Evolutionary conservation across 2,329 filamentous ascomycete species (phyloP), one percentile per base, ranked within the genome.

Genomic region (Chaetomiaceae sp.): DNA sequence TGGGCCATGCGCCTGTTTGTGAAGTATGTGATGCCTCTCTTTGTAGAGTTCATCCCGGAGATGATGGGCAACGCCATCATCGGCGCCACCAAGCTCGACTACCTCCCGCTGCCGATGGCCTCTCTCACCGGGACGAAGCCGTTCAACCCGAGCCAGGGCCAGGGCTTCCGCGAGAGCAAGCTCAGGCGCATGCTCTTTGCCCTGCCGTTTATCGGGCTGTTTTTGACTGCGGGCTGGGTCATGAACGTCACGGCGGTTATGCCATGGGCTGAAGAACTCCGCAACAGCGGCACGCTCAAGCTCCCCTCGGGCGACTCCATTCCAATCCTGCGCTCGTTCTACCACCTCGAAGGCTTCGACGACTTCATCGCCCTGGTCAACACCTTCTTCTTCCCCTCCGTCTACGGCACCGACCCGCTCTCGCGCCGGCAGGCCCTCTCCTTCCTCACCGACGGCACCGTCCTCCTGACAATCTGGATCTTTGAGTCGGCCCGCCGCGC

Each of bases 141-240:
- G 9, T 61, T 58, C 47, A 61, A 61, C 38, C 59, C 57, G 20
- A 38, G 36, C 20, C 51, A 55, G 29, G 57, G 55, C 31, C 38
- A 52, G 8, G 55, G 53, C 15, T 15, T 42, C 4, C 45, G 37
- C 19, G 57, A 59, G 44, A 59, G 57, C 57, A 58, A 47, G 47
- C 22, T 59, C 17, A 51, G 47, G 40, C 51, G 57, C n/a, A 40
- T 46, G 27, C 8, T 54, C 1, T 31, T 54, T 11, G 59, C 42
- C 3, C 23, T 59, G 25, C 57, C 59, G 1, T 23, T 61, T 6
- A 27, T 61, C 6, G 25, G 4, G 1, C 27, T 61, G 5, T n/a
- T 12, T 3, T 20, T 56, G 3, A 6, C 37, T 2, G 59, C 57
- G 1, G 20, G 29, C 5, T 47, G 29, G 15, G 36, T 56, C 40